Percentiles rank a stretch among this genome's conserved stretches.
Conservation (phyloP, 2,329 filamentous ascomycete genomes). For the Rhynchosporium agropyri region DNA sequence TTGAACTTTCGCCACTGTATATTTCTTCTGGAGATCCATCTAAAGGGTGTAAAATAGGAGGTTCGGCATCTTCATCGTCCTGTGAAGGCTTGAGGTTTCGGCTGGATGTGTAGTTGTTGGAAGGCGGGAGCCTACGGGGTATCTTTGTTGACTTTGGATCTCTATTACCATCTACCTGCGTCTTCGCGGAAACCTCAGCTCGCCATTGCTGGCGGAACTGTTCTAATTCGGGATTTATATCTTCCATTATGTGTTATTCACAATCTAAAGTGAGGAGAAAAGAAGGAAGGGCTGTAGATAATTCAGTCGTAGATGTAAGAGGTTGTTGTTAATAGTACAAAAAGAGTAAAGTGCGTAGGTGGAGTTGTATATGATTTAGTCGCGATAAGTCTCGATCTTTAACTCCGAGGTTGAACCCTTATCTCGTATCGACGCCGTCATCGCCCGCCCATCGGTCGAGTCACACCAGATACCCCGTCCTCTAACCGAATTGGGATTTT, state of each 20-base stretch:
- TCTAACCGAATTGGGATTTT: conserved; percentile 15
- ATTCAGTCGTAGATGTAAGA: neutral
- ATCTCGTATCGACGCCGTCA: conserved; percentile 24
- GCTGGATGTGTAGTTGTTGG: conserved; percentile 25
- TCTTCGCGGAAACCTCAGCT: conserved; percentile 58
- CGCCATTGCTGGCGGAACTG: conserved; percentile 85
- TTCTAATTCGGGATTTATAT: conserved; percentile 73
- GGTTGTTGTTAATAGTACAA: neutral
- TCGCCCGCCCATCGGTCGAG: conserved; percentile 18
- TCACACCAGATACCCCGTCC: conserved; percentile 16
- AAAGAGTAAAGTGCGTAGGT: neutral
- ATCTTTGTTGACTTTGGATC: conserved; percentile 30
- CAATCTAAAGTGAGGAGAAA: conserved; percentile 17
- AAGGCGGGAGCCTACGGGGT: conserved; percentile 30
- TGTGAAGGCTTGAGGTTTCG: conserved; percentile 20
- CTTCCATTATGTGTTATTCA: conserved; percentile 40
- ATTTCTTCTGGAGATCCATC: conserved; percentile 23
- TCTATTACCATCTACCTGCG: conserved; percentile 29
- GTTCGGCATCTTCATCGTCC: conserved; percentile 30
- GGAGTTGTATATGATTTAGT: too few relatives aligned
- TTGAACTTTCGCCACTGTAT: conserved; percentile 22
- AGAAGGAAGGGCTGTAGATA: conserved; percentile 1
- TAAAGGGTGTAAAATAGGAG: conserved; percentile 19
- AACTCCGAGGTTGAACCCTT: conserved; percentile 22
- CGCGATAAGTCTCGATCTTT: conserved; percentile 2